phyloP scores from a whole-genome alignment of 805 yeast species.

The Barnettozyma botsteinii region DNA sequence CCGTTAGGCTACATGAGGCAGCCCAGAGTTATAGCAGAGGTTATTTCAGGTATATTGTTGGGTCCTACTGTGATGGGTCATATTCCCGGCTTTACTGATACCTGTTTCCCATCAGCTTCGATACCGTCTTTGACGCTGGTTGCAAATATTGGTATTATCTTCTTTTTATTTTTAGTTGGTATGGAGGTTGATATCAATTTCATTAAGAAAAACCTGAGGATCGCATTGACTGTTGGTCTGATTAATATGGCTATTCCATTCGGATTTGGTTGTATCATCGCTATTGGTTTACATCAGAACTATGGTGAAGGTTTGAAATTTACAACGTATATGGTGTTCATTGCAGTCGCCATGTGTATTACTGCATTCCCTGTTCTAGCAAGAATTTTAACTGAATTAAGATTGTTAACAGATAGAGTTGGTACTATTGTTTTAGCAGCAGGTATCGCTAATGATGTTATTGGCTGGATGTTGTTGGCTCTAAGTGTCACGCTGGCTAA shows the following conservation, averaged over 20 bases:
- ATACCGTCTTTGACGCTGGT: constrained; percentile 58
- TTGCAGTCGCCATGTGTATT: constrained; percentile 78
- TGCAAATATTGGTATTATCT: constrained; percentile 70
- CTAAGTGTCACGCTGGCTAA: constrained; percentile 72
- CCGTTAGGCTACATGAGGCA: constrained; percentile 61
- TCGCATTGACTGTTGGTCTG: constrained; percentile 64
- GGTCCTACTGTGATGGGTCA: constrained; percentile 76
- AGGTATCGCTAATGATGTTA: constrained; percentile 71
- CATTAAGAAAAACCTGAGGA: constrained; percentile 51
- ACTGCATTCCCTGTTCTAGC: constrained; percentile 85
- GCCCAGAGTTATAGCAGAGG: constrained; percentile 81
- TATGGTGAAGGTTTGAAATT: constrained; percentile 47
- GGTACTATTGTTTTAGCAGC: constrained; percentile 75
- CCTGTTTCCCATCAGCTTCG: constrained; percentile 60
- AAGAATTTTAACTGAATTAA: constrained; percentile 67
- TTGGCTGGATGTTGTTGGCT: constrained; percentile 80
- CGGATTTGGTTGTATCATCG: constrained; percentile 68
- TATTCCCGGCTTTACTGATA: constrained; percentile 58
- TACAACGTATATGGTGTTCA: constrained; percentile 72
- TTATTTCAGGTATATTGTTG: constrained; percentile 64
- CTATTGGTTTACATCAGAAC: constrained; percentile 59
- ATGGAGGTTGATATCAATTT: constrained; percentile 69
- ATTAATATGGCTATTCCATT: constrained; percentile 74
- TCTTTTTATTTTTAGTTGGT: constrained; percentile 72
- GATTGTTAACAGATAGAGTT: constrained; percentile 65